These are phyloP conservation scores for Epicoccum nigrum DNA, from an alignment of 2,329 filamentous ascomycete species.

Conservation along the genomic window DNA sequence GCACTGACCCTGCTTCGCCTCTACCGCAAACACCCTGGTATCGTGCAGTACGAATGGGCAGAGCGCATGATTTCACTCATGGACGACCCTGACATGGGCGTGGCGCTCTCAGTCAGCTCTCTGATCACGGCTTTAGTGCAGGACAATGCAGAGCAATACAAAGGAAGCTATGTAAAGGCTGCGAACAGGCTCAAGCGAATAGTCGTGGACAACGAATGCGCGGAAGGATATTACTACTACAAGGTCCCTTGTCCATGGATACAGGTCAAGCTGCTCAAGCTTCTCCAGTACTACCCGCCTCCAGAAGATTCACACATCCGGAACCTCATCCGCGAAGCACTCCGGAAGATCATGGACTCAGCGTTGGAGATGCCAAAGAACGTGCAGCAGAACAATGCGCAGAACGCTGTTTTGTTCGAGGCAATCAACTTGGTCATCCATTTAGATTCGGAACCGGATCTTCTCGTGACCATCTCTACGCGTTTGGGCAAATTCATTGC, in stretches of 20 bases:
- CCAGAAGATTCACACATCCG: constrained; percentile 94
- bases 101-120: constrained; percentile 93
- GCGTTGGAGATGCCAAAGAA: constrained; percentile 96
- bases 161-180: constrained; percentile 91
- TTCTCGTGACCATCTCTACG: constrained; percentile 95
- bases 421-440: constrained; percentile 99
- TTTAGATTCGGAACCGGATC: constrained; percentile 87
- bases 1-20: constrained; percentile 89
- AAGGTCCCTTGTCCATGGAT: constrained; percentile 99
- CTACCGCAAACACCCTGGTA: constrained; percentile 91
- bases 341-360: constrained; percentile 88
- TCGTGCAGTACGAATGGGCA: constrained; percentile 95
- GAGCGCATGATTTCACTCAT: constrained; percentile 98
- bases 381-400: constrained; percentile 98
- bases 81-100: constrained; percentile 94
- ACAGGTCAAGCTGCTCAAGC: constrained; percentile 88
- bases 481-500: constrained; percentile 94
- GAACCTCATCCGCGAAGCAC: constrained; percentile 86
- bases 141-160: constrained; percentile 93
- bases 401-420: constrained; percentile 97
- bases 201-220: constrained; percentile 86
- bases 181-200: constrained; percentile 88
- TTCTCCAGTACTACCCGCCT: constrained; percentile 95
- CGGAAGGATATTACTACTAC: constrained; percentile 95
- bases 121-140: constrained; percentile 93